Percentiles rank a stretch among this genome's conserved stretches.
These are phyloP conservation scores for Stipa capillata DNA, from an alignment of 176 grass and related monocot genomes.

Conservation along the genomic window DNA sequence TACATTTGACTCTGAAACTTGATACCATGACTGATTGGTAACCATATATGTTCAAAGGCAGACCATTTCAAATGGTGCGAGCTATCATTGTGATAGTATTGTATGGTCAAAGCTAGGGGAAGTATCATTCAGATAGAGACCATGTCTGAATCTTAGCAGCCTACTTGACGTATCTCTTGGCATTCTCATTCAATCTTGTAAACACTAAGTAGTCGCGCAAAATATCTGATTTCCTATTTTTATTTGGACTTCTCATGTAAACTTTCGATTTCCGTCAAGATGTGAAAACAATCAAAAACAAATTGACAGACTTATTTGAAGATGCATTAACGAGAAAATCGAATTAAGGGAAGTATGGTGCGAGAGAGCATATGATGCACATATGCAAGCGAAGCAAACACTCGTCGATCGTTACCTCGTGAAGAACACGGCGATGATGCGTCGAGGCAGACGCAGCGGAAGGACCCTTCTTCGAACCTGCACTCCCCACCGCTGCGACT, in stretches of 20 bases:
- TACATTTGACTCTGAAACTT: neutral
- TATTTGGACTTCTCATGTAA: neutral
- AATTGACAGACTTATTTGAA: neutral
- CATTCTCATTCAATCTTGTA: neutral
- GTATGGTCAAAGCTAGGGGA: neutral
- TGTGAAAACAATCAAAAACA: neutral
- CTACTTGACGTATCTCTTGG: neutral
- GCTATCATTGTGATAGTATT: neutral
- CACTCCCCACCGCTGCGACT: constrained; percentile 20
- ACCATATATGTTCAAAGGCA: neutral
- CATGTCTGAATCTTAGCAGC: neutral
- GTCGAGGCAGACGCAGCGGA: constrained; percentile 39
- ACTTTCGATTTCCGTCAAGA: neutral
- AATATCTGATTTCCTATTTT: too few relatives aligned
- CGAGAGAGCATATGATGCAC: neutral
- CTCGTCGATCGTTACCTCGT: neutral
- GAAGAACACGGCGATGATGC: neutral
- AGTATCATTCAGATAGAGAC: neutral
- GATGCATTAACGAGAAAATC: neutral
- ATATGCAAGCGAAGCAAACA: neutral
- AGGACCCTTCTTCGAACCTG: neutral
- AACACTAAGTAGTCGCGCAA: too few relatives aligned
- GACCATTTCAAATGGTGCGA: neutral
- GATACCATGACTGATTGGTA: too few relatives aligned
- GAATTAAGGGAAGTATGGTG: neutral